Conservation (phyloP, 2,329 filamentous ascomycete genomes). For the Eurotiales sp. region DNA sequence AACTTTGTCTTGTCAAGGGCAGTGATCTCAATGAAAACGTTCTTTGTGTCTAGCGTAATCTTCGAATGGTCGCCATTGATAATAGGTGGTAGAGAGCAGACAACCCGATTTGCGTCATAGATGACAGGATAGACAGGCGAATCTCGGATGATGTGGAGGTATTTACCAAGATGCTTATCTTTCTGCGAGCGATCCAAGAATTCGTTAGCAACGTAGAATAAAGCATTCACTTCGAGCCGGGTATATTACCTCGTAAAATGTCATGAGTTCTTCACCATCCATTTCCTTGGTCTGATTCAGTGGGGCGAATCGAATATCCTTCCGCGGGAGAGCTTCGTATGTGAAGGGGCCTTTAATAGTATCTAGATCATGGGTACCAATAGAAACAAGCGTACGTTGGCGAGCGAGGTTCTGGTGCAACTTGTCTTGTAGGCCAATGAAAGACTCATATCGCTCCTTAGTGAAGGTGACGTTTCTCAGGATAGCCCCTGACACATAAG, state of each 20-base stretch:
- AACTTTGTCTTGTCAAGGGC: slow-evolving; percentile 95
- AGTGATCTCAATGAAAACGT: slow-evolving; percentile 96
- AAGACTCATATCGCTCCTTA: slow-evolving; percentile 87
- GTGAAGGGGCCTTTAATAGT: slow-evolving; percentile 92
- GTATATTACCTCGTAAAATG: slow-evolving; percentile 68
- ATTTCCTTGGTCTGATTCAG: slow-evolving; percentile 89
- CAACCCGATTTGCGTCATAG: slow-evolving; percentile 78
- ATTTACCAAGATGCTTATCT: slow-evolving; percentile 87
- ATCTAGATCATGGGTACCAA: slow-evolving; percentile 94
- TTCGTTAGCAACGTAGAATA: no score
- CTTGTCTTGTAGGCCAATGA: slow-evolving; percentile 97
- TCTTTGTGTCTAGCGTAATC: slow-evolving; percentile 84
- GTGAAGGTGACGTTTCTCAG: slow-evolving; percentile 89
- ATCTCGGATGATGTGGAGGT: slow-evolving; percentile 90
- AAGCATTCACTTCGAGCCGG: neutral
- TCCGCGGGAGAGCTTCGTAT: slow-evolving; percentile 88
- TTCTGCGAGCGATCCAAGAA: slow-evolving; percentile 47
- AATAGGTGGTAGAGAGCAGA: slow-evolving; percentile 93
- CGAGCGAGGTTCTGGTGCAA: slow-evolving; percentile 93
- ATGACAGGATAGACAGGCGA: slow-evolving; percentile 94
- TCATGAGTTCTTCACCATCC: slow-evolving; percentile 84
- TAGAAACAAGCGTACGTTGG: slow-evolving; percentile 89
- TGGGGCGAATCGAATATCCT: slow-evolving; percentile 85
- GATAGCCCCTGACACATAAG: slow-evolving; percentile 84
- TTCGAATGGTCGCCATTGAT: slow-evolving; percentile 98